Evolutionary conservation across 352 stramenopile genomes (phyloP).

Genomic region (Pythium rhizo-oryzae): DNA sequence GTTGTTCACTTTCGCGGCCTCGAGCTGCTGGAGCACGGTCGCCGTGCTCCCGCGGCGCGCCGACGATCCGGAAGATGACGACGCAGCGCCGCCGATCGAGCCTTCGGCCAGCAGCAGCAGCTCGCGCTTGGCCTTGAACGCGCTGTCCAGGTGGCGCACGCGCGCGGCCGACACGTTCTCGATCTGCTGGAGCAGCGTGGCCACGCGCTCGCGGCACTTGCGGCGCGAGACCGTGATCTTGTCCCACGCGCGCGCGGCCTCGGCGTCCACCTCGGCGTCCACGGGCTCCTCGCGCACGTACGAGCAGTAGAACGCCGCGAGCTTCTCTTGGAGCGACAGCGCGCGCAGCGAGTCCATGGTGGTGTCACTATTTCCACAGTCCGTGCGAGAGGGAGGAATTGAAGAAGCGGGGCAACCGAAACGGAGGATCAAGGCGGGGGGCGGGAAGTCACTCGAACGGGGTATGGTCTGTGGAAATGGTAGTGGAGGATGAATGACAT

Average conservation of each 20-base stretch:
- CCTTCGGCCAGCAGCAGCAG: conserved; percentile 66
- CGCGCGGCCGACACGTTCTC: conserved; percentile 66
- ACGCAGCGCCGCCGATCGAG: conserved; percentile 26
- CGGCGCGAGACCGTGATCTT: conserved; percentile 57
- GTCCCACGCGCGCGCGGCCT: conserved; percentile 60
- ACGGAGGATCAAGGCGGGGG: too few relatives aligned
- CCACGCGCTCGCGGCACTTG: conserved; percentile 67
- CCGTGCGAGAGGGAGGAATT: too few relatives aligned
- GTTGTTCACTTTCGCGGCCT: conserved; percentile 65
- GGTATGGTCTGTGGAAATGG: too few relatives aligned
- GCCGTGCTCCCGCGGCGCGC: conserved; percentile 19
- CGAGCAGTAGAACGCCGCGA: conserved; percentile 73
- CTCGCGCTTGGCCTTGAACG: conserved; percentile 73
- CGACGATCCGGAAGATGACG: neutral
- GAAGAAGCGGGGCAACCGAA: too few relatives aligned
- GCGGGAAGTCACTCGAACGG: too few relatives aligned
- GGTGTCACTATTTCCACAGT: neutral
- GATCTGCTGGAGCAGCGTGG: conserved; percentile 58
- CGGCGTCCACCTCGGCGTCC: conserved; percentile 49
- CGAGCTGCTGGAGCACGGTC: conserved; percentile 43
- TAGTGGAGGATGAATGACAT: too few relatives aligned
- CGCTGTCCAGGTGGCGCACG: conserved; percentile 68
- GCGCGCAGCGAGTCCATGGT: conserved; percentile 21
- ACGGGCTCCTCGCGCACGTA: conserved; percentile 67
- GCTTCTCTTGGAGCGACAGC: conserved; percentile 73